Conservation (phyloP, 2,329 filamentous ascomycete genomes). For the Curvularia eragrostidis region DNA sequence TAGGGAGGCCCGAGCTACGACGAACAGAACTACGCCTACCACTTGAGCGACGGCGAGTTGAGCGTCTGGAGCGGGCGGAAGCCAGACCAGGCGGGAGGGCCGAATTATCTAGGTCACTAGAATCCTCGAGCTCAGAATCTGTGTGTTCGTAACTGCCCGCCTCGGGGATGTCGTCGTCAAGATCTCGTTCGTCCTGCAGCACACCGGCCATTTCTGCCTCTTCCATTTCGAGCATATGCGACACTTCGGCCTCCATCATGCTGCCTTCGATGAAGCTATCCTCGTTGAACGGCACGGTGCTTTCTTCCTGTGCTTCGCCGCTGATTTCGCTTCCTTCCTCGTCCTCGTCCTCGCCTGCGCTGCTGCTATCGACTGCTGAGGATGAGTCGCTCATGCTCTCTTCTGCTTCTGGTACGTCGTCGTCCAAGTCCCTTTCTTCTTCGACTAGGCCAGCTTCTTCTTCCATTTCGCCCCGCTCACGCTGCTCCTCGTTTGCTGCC, state of each 20-base stretch:
- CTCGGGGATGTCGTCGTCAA: constrained; percentile 61
- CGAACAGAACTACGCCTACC: constrained; percentile 30
- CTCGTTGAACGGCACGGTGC: constrained; percentile 57
- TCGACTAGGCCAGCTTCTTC: constrained; percentile 34
- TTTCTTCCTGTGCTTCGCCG: constrained; percentile 24
- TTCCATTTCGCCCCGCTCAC: constrained; percentile 52
- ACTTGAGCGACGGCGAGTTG: constrained; percentile 30
- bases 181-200: constrained; percentile 56
- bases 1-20: constrained; percentile 27
- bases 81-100: constrained; percentile 24
- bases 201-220: constrained; percentile 57
- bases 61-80: constrained; percentile 30
- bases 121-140: constrained; percentile 59
- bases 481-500: constrained; percentile 46
- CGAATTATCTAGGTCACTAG: constrained; percentile 35
- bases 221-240: constrained; percentile 52
- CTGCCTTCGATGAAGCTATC: constrained; percentile 57
- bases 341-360: constrained; percentile 17
- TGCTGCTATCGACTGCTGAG: constrained; percentile 46
- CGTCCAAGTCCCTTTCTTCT: constrained; percentile 50
- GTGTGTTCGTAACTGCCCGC: constrained; percentile 63
- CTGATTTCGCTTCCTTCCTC: constrained; percentile 29
- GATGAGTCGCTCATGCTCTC: constrained; percentile 33
- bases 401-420: constrained; percentile 49
- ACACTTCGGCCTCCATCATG: constrained; percentile 48